A percentile compares a stretch with the other conserved stretches of the same genome.
phyloP scores from a whole-genome alignment of 306 rosid species.

The Comarum palustre region DNA sequence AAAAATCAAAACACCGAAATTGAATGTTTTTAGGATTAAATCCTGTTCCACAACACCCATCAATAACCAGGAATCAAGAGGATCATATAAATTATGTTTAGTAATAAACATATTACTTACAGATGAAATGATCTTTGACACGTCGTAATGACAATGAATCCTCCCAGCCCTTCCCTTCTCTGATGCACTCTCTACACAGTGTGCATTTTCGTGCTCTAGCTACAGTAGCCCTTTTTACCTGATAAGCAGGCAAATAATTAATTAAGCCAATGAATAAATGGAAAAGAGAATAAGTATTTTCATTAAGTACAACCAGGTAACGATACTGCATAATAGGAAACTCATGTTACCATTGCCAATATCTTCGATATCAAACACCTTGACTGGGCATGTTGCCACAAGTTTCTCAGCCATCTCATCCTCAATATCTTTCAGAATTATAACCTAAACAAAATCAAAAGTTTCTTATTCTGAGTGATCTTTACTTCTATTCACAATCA shows the following conservation, averaged over 20 bases:
- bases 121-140: constrained; percentile 83
- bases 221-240: constrained; percentile 72
- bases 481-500: constrained; percentile 6
- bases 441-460: constrained; percentile 43
- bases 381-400: constrained; percentile 59
- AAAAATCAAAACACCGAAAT: not conserved
- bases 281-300: not conserved
- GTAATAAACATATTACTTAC: constrained; percentile 47
- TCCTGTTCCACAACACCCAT: not conserved
- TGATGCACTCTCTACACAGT: constrained; percentile 89
- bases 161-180: constrained; percentile 89
- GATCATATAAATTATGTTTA: not conserved
- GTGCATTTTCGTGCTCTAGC: constrained; percentile 77
- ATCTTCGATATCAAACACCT: constrained; percentile 90
- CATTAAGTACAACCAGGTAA: not conserved
- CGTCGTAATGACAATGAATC: constrained; percentile 72
- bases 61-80: not conserved
- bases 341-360: constrained; percentile 61
- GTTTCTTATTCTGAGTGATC: constrained; percentile 7
- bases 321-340: constrained; percentile 6
- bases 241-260: constrained; percentile 30
- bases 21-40: not conserved
- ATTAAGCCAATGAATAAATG: not conserved
- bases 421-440: constrained; percentile 54
- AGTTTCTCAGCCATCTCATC: constrained; percentile 70